phyloP scores from a whole-genome alignment of 805 yeast species.

The Saccharomycopsis sp. region DNA sequence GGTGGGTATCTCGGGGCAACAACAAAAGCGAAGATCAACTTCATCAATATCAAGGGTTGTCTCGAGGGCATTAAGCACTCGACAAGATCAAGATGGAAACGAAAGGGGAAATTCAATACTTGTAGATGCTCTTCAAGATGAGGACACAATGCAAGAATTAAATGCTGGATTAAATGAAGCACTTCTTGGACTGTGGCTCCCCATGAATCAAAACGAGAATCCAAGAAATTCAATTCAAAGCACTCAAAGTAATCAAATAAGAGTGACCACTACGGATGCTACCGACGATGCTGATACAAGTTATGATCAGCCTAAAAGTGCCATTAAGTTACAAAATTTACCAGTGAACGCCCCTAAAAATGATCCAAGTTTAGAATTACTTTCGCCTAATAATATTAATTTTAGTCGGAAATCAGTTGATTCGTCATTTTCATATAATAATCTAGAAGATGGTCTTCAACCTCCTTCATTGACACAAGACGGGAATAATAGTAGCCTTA shows the following conservation, averaged over 20 bases:
- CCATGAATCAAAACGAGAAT: background rate
- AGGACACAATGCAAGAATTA: constrained; percentile 4
- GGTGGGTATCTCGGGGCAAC: background rate
- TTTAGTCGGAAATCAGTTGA: background rate
- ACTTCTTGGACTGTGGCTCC: constrained; percentile 2
- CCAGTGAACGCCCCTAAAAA: constrained; percentile 10
- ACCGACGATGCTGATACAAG: constrained; percentile 5
- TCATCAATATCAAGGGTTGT: background rate
- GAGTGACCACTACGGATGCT: background rate
- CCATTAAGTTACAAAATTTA: constrained; percentile 17
- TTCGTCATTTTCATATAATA: constrained; percentile 1
- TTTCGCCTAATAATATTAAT: constrained; percentile 9
- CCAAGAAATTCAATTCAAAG: background rate
- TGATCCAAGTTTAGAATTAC: constrained; percentile 17
- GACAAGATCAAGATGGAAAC: background rate
- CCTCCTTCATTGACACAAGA: background rate
- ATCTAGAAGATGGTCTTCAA: constrained; percentile 9
- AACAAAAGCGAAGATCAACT: background rate
- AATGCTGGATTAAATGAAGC: constrained; percentile 4
- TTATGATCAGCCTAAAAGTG: constrained; percentile 6
- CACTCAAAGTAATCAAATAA: background rate
- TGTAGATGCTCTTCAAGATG: constrained; percentile 4
- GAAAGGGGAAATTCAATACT: background rate
- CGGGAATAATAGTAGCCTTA: constrained; percentile 9
- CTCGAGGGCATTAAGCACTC: background rate